Conservation (phyloP, 495 filamentous ascomycete genomes). For the Aspergillus saccharolyticus region DNA sequence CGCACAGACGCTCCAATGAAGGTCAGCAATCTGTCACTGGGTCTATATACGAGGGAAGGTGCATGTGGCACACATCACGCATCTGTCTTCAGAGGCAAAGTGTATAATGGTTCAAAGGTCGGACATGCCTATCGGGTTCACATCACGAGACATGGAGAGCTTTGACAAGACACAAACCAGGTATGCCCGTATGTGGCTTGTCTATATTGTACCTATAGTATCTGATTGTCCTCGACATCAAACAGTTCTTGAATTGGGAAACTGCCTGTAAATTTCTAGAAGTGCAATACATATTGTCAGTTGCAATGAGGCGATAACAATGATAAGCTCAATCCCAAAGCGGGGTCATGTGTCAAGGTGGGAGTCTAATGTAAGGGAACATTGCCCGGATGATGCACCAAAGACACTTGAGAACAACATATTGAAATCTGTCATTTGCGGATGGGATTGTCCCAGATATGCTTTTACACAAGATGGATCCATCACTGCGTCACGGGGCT, state of each 20-base stretch:
- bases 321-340: constrained; percentile 3
- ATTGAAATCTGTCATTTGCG: neutral
- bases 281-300: neutral
- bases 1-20: neutral
- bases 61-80: neutral
- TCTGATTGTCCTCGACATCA: too few relatives aligned
- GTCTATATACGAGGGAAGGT: neutral
- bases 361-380: too few relatives aligned
- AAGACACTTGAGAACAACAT: neutral
- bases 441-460: neutral
- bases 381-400: neutral
- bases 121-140: neutral
- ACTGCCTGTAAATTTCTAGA: neutral
- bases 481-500: neutral
- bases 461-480: too few relatives aligned
- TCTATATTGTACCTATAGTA: too few relatives aligned
- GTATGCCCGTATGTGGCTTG: too few relatives aligned
- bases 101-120: neutral
- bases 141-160: too few relatives aligned
- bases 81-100: neutral
- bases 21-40: neutral
- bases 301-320: constrained; percentile 6
- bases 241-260: neutral
- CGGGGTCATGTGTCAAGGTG: neutral
- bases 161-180: too few relatives aligned